Percentiles rank a stretch among this genome's conserved stretches.
These are phyloP conservation scores for Apiotrichum sp. DNA, from an alignment of 1,284 basidiomycete genomes.

Conservation along the genomic window DNA sequence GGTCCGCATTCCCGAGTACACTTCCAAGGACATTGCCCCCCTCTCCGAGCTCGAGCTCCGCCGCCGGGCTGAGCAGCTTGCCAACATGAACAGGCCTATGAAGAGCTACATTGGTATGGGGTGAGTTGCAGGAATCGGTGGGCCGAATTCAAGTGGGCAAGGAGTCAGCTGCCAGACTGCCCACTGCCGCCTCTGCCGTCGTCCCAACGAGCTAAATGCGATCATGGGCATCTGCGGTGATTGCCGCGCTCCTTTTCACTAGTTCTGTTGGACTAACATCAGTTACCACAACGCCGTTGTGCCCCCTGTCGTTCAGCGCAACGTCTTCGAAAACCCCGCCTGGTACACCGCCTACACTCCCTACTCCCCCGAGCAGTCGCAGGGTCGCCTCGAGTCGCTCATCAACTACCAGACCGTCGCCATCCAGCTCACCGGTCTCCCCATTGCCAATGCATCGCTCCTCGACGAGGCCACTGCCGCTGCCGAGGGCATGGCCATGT, in stretches of 20 bases:
- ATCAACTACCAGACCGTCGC: conserved; percentile 98
- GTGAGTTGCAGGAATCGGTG: conserved; percentile 16
- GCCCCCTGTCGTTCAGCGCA: conserved; percentile 85
- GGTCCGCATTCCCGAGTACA: conserved; percentile 63
- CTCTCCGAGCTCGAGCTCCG: conserved; percentile 83
- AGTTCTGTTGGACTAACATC: not conserved
- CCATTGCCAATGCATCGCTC: conserved; percentile 89
- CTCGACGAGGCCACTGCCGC: conserved; percentile 89
- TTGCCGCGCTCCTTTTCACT: no score
- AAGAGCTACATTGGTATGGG: conserved; percentile 98
- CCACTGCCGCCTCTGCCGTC: no score
- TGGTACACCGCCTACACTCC: conserved; percentile 99
- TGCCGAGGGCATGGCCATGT: conserved; percentile 63
- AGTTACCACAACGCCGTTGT: conserved; percentile 86
- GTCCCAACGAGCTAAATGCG: no score
- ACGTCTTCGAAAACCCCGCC: conserved; percentile 92
- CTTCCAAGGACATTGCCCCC: conserved; percentile 55
- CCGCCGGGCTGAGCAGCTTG: conserved; percentile 68
- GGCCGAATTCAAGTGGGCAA: no score
- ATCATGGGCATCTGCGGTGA: no score
- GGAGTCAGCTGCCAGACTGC: no score
- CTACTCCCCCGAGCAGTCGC: conserved; percentile 48
- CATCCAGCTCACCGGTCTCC: conserved; percentile 87
- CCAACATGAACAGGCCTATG: conserved; percentile 68
- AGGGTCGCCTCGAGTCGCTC: conserved; percentile 83